Evolutionary conservation across 164 flowering plant species (phyloP), one percentile per base, ranked within the genome.

Genomic region (Aristolochia contorta): DNA sequence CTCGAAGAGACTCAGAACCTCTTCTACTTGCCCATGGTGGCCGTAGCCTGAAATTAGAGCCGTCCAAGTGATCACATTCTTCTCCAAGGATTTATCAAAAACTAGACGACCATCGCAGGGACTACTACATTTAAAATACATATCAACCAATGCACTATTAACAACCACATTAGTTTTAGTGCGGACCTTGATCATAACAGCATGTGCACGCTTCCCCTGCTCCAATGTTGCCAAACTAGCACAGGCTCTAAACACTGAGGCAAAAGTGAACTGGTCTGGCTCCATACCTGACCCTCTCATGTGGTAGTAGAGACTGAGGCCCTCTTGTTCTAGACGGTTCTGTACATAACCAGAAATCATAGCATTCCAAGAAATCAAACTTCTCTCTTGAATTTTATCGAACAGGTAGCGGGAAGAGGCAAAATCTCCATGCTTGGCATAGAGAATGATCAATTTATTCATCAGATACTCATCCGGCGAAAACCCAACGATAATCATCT

Each of bases 211-310:
- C 68, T 65, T 82, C 32, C 96, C 97, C 49, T 78, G 80, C 67
- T 84, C 90, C 23, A 86, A 60, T 4, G 68, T 59, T 6, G 91
- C 94, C 65, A 82, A 67, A 14, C 79, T 43, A 16, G 88, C 85
- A 75, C 86, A 88, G 0, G 94, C 96, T 61, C 80, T 76, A 59
- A 86, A 84, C 12, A 88, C 83, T 0, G 91, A 82, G 0, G 89
- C 82, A 75, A 86, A 91, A 1, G 89, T 91, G 69, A 78, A 91
- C 43, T 88, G 97, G 25, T 86, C 96, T 1, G 94, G 93, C 18
- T 18, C 57, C 59, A 71, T 47, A 60, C 88, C 89, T 62, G 41
- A 59, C 45, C 47, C 63, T 65, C 89, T 82, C 94, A 91, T 80
- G 58, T 62, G 30, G 37, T 70, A 57, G 68, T 80, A 88, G 21